phyloP scores from a whole-genome alignment of 2,329 filamentous ascomycete genomes.

The Sporothrix pseudoabietina region DNA sequence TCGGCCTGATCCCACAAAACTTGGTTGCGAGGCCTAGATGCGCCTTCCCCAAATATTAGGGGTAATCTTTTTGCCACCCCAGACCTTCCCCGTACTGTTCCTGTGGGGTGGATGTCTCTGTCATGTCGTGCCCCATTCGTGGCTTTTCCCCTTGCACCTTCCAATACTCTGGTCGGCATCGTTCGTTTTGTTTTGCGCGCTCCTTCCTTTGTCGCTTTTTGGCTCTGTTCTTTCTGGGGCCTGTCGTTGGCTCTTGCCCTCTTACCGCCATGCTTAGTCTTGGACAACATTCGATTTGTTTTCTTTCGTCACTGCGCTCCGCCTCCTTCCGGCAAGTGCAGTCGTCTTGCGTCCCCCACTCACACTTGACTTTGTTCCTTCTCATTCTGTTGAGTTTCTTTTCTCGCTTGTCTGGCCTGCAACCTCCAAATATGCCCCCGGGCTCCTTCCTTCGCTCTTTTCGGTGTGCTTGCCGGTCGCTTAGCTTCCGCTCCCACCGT shows the following conservation, averaged over 20 bases:
- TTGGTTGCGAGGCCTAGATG: conserved; percentile 9
- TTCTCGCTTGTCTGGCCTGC: background rate
- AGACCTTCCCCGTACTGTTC: background rate
- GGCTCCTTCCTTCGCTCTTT: background rate
- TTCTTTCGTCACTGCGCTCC: background rate
- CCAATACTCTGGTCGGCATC: background rate
- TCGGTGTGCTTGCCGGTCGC: conserved; percentile 5
- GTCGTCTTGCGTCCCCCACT: conserved; percentile 3
- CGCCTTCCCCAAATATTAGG: conserved; percentile 18
- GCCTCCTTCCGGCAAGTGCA: conserved; percentile 1
- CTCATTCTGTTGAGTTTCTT: background rate
- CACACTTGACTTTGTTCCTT: background rate
- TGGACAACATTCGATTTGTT: conserved; percentile 20
- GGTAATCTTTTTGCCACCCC: conserved; percentile 9
- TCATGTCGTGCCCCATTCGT: conserved; percentile 10
- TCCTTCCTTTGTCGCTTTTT: background rate
- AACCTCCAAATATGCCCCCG: background rate
- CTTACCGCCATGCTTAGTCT: background rate
- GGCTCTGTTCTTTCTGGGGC: background rate
- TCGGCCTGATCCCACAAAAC: background rate
- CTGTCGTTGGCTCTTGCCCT: conserved; percentile 18
- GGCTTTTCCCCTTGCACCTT: background rate
- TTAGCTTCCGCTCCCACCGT: conserved; percentile 18
- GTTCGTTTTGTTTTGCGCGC: conserved; percentile 12
- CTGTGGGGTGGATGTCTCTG: background rate